A percentile compares a stretch with the other conserved stretches of the same genome.
Evolutionary conservation across 192 early-diverging fungal species (phyloP).

Genomic region (Dissophora ornata): DNA sequence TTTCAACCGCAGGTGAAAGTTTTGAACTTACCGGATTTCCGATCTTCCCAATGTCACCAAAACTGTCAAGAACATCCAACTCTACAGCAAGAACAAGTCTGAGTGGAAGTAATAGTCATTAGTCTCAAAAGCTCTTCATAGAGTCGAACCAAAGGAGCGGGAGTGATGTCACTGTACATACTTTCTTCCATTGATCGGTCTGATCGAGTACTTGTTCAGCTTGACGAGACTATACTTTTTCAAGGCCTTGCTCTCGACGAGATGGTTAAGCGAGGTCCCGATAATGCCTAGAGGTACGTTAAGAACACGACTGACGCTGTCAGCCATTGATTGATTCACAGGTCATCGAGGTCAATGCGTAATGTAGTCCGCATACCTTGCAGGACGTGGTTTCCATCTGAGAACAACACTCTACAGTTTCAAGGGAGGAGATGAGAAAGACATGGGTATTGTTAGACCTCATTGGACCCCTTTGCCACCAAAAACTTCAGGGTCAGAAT

Average conservation of each 20-base stretch:
- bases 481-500: neutral
- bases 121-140: too few species aligned
- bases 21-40: conserved; percentile 26
- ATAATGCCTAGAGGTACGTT: conserved; percentile 77
- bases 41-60: conserved; percentile 30
- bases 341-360: too few species aligned
- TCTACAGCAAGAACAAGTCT: conserved; percentile 59
- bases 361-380: conserved; percentile 71
- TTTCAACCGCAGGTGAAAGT: neutral
- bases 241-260: conserved; percentile 59
- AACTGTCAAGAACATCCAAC: conserved; percentile 56
- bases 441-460: neutral
- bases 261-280: conserved; percentile 59
- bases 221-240: conserved; percentile 63
- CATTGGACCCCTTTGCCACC: conserved; percentile 9
- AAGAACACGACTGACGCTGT: too few species aligned
- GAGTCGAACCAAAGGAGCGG: too few species aligned
- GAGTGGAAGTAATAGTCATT: neutral
- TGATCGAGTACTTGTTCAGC: conserved; percentile 61
- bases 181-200: conserved; percentile 63
- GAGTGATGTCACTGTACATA: too few species aligned
- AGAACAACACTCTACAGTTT: conserved; percentile 65
- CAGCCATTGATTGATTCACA: too few species aligned
- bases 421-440: neutral
- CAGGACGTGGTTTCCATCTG: conserved; percentile 72